phyloP scores from a whole-genome alignment of 805 yeast genomes.

The Suhomyces xylopsoci region DNA sequence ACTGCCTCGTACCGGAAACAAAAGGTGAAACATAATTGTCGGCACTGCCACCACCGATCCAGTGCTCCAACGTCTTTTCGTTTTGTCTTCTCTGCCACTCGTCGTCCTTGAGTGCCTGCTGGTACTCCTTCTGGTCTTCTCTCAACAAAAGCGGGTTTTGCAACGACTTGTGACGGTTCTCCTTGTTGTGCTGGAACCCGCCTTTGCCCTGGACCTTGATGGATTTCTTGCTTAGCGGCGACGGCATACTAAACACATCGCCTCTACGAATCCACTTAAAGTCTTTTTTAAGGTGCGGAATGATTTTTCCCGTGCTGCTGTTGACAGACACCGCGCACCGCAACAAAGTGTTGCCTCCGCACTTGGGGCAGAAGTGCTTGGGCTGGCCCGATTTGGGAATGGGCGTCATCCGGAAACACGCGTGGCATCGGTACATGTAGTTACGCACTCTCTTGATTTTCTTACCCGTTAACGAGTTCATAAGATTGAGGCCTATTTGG shows the following conservation, averaged over 20 bases:
- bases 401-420: conserved; percentile 83
- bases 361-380: conserved; percentile 86
- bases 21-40: conserved; percentile 89
- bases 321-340: conserved; percentile 89
- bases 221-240: conserved; percentile 83
- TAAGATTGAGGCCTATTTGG: conserved; percentile 83
- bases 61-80: conserved; percentile 80
- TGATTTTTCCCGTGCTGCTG: conserved; percentile 71
- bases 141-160: conserved; percentile 59
- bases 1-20: conserved; percentile 37
- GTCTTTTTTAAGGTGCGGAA: conserved; percentile 85
- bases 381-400: conserved; percentile 73
- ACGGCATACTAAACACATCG: conserved; percentile 72
- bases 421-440: conserved; percentile 96
- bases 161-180: conserved; percentile 48
- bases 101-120: conserved; percentile 81
- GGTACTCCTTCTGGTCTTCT: conserved; percentile 94
- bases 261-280: conserved; percentile 95
- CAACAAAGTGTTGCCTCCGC: conserved; percentile 90
- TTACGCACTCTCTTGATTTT: conserved; percentile 82
- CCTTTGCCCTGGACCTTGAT: conserved; percentile 71
- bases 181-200: conserved; percentile 71
- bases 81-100: conserved; percentile 83
- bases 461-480: conserved; percentile 80
- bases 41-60: conserved; percentile 94